Percentiles rank a stretch among this genome's conserved stretches.
Conservation (phyloP, 139 green algal species). For the Nannochloris sp. region DNA sequence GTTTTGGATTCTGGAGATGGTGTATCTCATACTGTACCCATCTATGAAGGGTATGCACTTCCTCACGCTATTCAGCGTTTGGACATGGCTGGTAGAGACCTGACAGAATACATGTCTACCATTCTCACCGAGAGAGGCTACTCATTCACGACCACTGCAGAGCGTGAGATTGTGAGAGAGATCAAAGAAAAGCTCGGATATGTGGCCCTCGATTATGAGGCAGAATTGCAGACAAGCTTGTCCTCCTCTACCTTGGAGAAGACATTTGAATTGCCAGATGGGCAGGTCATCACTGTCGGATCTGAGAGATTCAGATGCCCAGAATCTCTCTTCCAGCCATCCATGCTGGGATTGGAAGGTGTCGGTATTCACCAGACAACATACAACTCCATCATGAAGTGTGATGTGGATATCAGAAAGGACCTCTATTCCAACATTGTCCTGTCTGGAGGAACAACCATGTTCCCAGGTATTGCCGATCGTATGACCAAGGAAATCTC, state of each 20-base stretch:
- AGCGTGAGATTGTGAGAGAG: slow-evolving; percentile 97
- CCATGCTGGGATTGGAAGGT: slow-evolving; percentile 81
- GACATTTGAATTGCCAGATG: slow-evolving; percentile 84
- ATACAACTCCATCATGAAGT: slow-evolving; percentile 99
- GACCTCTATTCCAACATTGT: slow-evolving; percentile 96
- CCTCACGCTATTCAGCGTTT: slow-evolving; percentile 93
- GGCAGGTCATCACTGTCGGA: slow-evolving; percentile 92
- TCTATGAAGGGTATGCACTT: slow-evolving; percentile 96
- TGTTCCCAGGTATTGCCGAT: slow-evolving; percentile 97
- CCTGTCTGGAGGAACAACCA: slow-evolving; percentile 83
- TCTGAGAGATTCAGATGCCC: slow-evolving; percentile 94
- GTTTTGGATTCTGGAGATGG: slow-evolving; percentile 96
- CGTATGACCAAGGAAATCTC: slow-evolving; percentile 97
- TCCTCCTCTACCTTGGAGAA: slow-evolving; percentile 85
- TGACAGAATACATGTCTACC: slow-evolving; percentile 96
- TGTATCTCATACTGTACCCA: slow-evolving; percentile 95
- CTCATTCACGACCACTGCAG: slow-evolving; percentile 94
- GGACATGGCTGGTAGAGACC: slow-evolving; percentile 91
- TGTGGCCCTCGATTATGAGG: slow-evolving; percentile 96
- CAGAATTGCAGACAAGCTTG: slow-evolving; percentile 74
- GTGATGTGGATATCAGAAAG: slow-evolving; percentile 96
- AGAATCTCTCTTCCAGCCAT: slow-evolving; percentile 93
- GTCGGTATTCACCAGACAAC: slow-evolving; percentile 91
- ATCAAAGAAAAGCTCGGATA: slow-evolving; percentile 99
- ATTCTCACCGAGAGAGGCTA: slow-evolving; percentile 89